A percentile compares a stretch with the other conserved stretches of the same genome.
These are phyloP conservation scores for Penicillium paneum DNA, from an alignment of 2,329 filamentous ascomycete species.

Conservation along the genomic window DNA sequence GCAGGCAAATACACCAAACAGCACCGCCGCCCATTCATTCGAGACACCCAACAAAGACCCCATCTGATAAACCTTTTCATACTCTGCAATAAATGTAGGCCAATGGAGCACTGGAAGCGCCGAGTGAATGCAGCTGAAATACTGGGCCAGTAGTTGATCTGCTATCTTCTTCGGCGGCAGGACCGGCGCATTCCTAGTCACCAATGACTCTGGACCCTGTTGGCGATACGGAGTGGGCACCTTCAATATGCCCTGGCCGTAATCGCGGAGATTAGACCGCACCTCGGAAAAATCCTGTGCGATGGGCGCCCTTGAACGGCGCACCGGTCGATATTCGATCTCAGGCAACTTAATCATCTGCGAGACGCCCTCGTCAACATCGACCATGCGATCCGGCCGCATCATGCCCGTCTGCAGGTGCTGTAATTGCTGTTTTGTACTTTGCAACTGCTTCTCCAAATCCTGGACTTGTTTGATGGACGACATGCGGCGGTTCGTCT, in stretches of 20 bases:
- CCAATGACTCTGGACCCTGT: constrained; percentile 47
- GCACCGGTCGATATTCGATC: constrained; percentile 63
- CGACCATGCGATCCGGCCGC: constrained; percentile 47
- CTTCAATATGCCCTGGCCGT: constrained; percentile 76
- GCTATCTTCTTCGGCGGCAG: constrained; percentile 68
- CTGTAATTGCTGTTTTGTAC: constrained; percentile 74
- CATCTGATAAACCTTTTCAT: constrained; percentile 71
- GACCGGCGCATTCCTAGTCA: constrained; percentile 57
- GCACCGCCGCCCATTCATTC: constrained; percentile 71
- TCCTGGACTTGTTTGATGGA: constrained; percentile 99
- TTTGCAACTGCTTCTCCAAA: constrained; percentile 83
- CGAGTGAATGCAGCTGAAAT: constrained; percentile 72
- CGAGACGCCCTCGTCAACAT: constrained; percentile 39
- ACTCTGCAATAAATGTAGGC: constrained; percentile 73
- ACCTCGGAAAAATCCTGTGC: constrained; percentile 69
- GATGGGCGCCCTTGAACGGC: constrained; percentile 58
- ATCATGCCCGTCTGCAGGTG: constrained; percentile 65
- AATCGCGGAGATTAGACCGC: constrained; percentile 67
- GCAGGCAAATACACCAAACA: constrained; percentile 79
- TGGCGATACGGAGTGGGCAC: constrained; percentile 67
- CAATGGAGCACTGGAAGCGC: constrained; percentile 85
- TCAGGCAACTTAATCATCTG: constrained; percentile 60
- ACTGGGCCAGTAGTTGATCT: constrained; percentile 71
- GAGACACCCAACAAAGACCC: constrained; percentile 60
- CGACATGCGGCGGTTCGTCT: constrained; percentile 97